Percentiles rank a stretch among this genome's conserved stretches.
These are phyloP conservation scores for Nothophaeocryptopus gaeumannii DNA, from an alignment of 2,329 filamentous ascomycete species.

Conservation along the genomic window DNA sequence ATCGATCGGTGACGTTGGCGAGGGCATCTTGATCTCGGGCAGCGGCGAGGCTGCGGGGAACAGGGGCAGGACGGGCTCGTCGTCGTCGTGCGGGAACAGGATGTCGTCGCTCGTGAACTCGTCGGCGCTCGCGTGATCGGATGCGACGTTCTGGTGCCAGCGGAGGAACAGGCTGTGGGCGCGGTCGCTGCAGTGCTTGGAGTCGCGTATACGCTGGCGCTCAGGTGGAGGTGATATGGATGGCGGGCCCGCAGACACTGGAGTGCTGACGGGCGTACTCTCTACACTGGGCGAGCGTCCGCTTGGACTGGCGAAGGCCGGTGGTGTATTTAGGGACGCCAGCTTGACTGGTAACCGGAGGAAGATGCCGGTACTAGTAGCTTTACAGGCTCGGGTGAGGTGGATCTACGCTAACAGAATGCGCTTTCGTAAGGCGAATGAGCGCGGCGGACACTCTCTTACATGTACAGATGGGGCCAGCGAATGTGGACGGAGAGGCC, in stretches of 20 bases:
- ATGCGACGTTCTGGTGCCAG: conserved; percentile 19
- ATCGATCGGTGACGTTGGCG: conserved; percentile 57
- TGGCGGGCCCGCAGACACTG: conserved; percentile 14
- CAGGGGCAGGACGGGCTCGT: conserved; percentile 25
- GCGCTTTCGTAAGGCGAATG: not conserved
- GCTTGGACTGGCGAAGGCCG: conserved; percentile 17
- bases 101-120: conserved; percentile 33
- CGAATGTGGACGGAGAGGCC: too few species aligned
- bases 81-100: conserved; percentile 30
- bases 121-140: conserved; percentile 21
- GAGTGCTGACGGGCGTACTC: conserved; percentile 29
- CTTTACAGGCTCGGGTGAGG: conserved; percentile 3
- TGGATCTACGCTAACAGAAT: conserved; percentile 9
- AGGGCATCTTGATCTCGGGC: conserved; percentile 44
- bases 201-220: conserved; percentile 1
- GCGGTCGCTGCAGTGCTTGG: conserved; percentile 3
- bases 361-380: conserved; percentile 1
- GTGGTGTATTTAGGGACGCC: conserved; percentile 14
- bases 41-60: conserved; percentile 24
- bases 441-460: not conserved
- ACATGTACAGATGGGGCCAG: not conserved
- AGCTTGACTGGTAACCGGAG: conserved; percentile 10
- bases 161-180: conserved; percentile 20
- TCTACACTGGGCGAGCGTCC: conserved; percentile 28
- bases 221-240: conserved; percentile 2